Evolutionary conservation across 352 stramenopile genomes (phyloP).

Genomic region (Pythium angustatum): DNA sequence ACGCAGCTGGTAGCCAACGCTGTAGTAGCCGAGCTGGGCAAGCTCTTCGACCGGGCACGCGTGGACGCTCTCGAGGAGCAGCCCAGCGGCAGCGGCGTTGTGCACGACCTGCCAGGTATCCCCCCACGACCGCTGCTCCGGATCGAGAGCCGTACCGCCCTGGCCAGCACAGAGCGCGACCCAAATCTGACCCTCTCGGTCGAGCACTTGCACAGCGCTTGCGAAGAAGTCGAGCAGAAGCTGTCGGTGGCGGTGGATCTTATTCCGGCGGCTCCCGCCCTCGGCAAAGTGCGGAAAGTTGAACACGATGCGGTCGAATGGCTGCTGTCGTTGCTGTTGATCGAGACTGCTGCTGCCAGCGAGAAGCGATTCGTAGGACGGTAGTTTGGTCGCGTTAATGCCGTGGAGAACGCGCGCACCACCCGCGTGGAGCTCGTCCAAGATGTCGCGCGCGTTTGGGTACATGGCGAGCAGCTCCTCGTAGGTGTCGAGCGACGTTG

Average conservation of each 20-base stretch:
- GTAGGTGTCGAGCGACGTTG: constrained; percentile 69
- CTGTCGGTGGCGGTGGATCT: constrained; percentile 82
- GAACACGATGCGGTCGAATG: constrained; percentile 81
- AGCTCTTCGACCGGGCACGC: constrained; percentile 62
- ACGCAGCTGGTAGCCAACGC: constrained; percentile 74
- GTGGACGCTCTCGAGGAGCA: constrained; percentile 67
- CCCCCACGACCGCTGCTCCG: constrained; percentile 51
- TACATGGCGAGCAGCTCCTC: constrained; percentile 78
- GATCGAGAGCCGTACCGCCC: constrained; percentile 72
- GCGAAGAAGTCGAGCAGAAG: constrained; percentile 77
- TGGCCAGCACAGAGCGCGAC: constrained; percentile 82
- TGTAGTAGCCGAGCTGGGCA: constrained; percentile 70
- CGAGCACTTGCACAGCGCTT: constrained; percentile 56
- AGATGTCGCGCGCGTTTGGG: constrained; percentile 48
- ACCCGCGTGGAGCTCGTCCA: constrained; percentile 53
- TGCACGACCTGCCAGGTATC: constrained; percentile 85
- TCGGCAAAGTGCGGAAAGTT: constrained; percentile 87
- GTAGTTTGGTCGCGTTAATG: constrained; percentile 72
- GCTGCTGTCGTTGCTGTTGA: too few relatives aligned
- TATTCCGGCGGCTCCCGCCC: constrained; percentile 76
- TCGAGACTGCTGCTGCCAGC: background rate
- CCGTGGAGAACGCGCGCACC: constrained; percentile 60
- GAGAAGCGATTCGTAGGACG: constrained; percentile 34
- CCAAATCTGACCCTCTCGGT: constrained; percentile 66
- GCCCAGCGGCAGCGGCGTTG: constrained; percentile 50